Conservation (phyloP, 2,329 filamentous ascomycete genomes). For the Fusarium chlamydosporum region DNA sequence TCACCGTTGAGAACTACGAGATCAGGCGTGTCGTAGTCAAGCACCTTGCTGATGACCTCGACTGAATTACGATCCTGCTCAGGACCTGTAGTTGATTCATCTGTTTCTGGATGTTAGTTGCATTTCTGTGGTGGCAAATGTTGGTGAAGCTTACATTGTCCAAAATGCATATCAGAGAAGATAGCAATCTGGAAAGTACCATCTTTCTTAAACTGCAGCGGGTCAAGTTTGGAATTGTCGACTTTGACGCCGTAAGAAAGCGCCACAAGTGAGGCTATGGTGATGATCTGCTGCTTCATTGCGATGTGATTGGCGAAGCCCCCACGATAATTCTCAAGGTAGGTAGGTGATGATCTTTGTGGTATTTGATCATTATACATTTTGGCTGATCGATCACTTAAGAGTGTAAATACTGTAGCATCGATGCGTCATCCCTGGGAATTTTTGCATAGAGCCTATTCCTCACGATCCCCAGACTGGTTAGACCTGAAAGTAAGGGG, state of each 20-base stretch:
- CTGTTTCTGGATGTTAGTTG: conserved; percentile 16
- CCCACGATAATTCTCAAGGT: too few relatives aligned
- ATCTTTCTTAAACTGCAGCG: conserved; percentile 37
- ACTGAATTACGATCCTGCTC: conserved; percentile 70
- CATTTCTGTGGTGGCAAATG: neutral
- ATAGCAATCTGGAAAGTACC: conserved; percentile 46
- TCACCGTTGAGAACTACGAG: conserved; percentile 80
- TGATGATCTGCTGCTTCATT: conserved; percentile 10
- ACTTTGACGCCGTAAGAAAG: conserved; percentile 18
- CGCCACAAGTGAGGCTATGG: conserved; percentile 12
- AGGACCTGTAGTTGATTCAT: conserved; percentile 51
- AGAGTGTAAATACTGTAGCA: conserved; percentile 15
- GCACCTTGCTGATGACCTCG: conserved; percentile 69
- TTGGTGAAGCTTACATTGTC: conserved; percentile 35
- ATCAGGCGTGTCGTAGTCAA: conserved; percentile 69
- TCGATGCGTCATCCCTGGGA: conserved; percentile 28
- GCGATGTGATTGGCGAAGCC: neutral
- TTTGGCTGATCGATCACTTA: conserved; percentile 16
- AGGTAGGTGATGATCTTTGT: conserved; percentile 1
- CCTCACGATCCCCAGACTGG: conserved; percentile 19
- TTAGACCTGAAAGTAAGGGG: conserved; percentile 11
- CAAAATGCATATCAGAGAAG: conserved; percentile 48
- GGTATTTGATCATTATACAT: neutral
- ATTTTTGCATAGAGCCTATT: neutral
- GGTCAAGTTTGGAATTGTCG: conserved; percentile 35